phyloP scores from a whole-genome alignment of 805 yeast genomes.

The Wickerhamomyces strasburgensis region DNA sequence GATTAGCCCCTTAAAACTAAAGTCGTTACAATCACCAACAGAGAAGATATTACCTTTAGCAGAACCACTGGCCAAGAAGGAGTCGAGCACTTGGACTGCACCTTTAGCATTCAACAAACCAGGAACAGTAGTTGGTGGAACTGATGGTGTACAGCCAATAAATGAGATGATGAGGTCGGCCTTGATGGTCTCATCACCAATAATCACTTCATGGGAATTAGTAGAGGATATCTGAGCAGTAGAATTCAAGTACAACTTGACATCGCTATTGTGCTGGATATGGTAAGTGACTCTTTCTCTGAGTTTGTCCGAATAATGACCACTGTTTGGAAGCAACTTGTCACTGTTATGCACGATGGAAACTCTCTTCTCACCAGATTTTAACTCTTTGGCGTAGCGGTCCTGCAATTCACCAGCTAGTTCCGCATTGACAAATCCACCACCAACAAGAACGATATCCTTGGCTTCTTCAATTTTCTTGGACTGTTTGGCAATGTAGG shows the following conservation, averaged over 20 bases:
- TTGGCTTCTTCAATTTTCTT: slow-evolving; percentile 21
- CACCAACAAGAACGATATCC: slow-evolving; percentile 23
- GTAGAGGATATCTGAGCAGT: slow-evolving; percentile 3
- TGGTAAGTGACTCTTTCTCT: slow-evolving; percentile 11
- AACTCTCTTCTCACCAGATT: slow-evolving; percentile 18
- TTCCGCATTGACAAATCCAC: slow-evolving; percentile 27
- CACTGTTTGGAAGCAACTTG: slow-evolving; percentile 12
- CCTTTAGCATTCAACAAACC: slow-evolving; percentile 4
- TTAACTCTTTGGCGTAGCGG: slow-evolving; percentile 13
- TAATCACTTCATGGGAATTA: slow-evolving; percentile 2
- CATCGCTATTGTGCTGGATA: slow-evolving; percentile 2
- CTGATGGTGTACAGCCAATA: slow-evolving; percentile 10
- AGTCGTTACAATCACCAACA: slow-evolving; percentile 28
- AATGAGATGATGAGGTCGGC: slow-evolving; percentile 5
- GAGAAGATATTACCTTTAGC: slow-evolving; percentile 24
- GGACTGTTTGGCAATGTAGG: slow-evolving; percentile 12
- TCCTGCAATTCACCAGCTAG: slow-evolving; percentile 26
- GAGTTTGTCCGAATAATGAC: slow-evolving; percentile 6
- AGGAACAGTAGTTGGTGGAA: slow-evolving; percentile 7
- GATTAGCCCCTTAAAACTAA: slow-evolving; percentile 17
- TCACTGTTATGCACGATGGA: slow-evolving; percentile 22
- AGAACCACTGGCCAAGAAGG: slow-evolving; percentile 5
- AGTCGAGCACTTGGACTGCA: slow-evolving; percentile 7
- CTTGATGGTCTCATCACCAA: slow-evolving; percentile 2
- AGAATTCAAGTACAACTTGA: slow-evolving; percentile 9